Evolutionary conservation across 768 basidiomycete genomes (phyloP), one percentile per base, ranked within the genome.

Genomic region (Pilatotrama ljubarskyi): DNA sequence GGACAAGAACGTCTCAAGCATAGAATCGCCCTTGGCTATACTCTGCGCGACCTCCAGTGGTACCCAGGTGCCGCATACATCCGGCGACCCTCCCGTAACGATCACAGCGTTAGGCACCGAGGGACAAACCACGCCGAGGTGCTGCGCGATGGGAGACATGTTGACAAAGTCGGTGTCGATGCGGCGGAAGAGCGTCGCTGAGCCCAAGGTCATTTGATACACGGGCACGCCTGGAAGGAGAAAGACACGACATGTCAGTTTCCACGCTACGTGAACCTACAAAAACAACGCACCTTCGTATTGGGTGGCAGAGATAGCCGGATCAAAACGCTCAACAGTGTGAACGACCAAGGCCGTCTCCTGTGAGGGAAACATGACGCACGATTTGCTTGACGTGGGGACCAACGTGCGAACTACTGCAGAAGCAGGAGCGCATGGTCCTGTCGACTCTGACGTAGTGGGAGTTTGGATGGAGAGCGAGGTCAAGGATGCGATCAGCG

Each of bases 121-220:
- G 17, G 76, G 78, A 61, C 70, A 74, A 3, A 76, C 69, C 58
- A 79, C 68, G 46, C 76, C 75, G 48, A 81, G 75, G 70, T 77
- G 76, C 26, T 77, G 74, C 4, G 81, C 70, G 48, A 89, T 81
- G 20, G 83, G 79, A 42, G 86, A 80, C 46, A 90, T 77, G 70
- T 91, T 88, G 66, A 91, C 88, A 64, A 87, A 91, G 67, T 89
- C 87, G 35, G 88, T 88, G 73, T 91, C 89, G 55, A 90, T 84
- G 63, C 90, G 85, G 65, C 90, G 84, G 63, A 90, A 73, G 47
- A 91, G 76, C 32, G 80, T 74, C 51, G 77, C 76, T 8, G 79
- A 71, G 40, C 82, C 84, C 10, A 90, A 78, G 51, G 74, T 77
- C 72, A 84, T 87, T 69, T 87, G 86, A 72, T 90, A 91, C 50